Evolutionary conservation across 2,329 filamentous ascomycete genomes (phyloP).

Genomic region (Talaromyces sp.): DNA sequence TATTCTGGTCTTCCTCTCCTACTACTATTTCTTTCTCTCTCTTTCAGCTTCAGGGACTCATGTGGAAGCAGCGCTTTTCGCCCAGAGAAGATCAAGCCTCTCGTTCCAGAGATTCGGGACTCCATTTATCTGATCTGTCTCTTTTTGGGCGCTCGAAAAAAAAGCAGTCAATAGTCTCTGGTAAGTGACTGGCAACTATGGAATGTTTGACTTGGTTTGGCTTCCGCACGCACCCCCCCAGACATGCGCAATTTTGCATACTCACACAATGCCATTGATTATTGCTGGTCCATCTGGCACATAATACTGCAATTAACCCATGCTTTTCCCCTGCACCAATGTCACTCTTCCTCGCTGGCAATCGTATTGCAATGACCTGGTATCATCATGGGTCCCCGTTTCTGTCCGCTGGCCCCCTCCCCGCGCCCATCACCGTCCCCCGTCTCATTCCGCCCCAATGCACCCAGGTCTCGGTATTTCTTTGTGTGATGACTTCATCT

Average conservation of each 20-base stretch:
- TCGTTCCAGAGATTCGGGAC: constrained; percentile 33
- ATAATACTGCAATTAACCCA: neutral
- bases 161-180: constrained; percentile 31
- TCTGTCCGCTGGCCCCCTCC: constrained; percentile 13
- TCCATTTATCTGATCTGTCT: constrained; percentile 31
- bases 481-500: constrained; percentile 11
- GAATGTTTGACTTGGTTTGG: constrained; percentile 6
- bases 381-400: constrained; percentile 16
- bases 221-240: constrained; percentile 9
- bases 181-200: constrained; percentile 22
- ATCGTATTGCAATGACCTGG: constrained; percentile 1
- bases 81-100: constrained; percentile 39
- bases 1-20: neutral
- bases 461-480: neutral
- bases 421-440: constrained; percentile 12
- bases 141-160: constrained; percentile 35
- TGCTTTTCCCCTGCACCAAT: neutral
- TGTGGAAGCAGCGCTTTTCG: constrained; percentile 42
- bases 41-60: constrained; percentile 20
- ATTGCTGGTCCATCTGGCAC: neutral
- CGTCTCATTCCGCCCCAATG: constrained; percentile 18
- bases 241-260: constrained; percentile 10
- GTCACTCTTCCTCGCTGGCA: constrained; percentile 1
- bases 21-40: neutral
- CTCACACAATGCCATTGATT: neutral